Conservation (phyloP, 768 basidiomycete species). For the Tephrocybe sp. region DNA sequence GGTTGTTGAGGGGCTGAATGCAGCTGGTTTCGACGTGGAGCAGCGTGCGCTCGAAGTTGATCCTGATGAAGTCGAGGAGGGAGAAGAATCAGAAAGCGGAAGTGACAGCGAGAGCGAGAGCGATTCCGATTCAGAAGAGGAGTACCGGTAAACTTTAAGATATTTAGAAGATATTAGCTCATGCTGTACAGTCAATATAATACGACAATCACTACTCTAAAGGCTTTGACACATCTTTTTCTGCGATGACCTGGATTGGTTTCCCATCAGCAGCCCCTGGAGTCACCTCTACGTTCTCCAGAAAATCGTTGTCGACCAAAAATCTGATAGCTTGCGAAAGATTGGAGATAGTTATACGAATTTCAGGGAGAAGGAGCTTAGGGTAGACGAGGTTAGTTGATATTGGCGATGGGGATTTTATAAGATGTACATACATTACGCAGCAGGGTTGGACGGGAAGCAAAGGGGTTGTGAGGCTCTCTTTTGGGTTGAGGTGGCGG, state of each 20-base stretch:
- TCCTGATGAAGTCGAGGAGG: slow-evolving; percentile 46
- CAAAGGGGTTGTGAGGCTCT: slow-evolving; percentile 63
- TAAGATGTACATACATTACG: slow-evolving; percentile 63
- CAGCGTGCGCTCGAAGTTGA: slow-evolving; percentile 66
- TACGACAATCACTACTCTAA: slow-evolving; percentile 8
- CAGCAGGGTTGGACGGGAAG: slow-evolving; percentile 66
- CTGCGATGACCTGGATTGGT: slow-evolving; percentile 58
- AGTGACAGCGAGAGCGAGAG: slow-evolving; percentile 33
- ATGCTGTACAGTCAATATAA: not conserved
- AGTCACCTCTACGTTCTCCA: slow-evolving; percentile 74
- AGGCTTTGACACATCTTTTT: slow-evolving; percentile 9
- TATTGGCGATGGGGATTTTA: no score
- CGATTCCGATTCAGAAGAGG: slow-evolving; percentile 22
- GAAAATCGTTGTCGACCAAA: slow-evolving; percentile 86
- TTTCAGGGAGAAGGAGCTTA: slow-evolving; percentile 82
- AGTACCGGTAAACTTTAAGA: not conserved
- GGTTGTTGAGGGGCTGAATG: slow-evolving; percentile 61
- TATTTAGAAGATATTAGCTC: not conserved
- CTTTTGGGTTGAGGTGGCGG: slow-evolving; percentile 29
- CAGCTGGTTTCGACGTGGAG: slow-evolving; percentile 79
- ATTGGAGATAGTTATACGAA: slow-evolving; percentile 85
- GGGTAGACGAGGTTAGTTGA: no score
- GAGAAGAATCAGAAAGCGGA: slow-evolving; percentile 29
- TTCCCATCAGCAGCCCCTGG: slow-evolving; percentile 73
- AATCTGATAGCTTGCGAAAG: slow-evolving; percentile 92